Base-by-base conservation (phyloP, 2,329 filamentous ascomycete genomes). In the Ceratocystis harringtonii region DNA sequence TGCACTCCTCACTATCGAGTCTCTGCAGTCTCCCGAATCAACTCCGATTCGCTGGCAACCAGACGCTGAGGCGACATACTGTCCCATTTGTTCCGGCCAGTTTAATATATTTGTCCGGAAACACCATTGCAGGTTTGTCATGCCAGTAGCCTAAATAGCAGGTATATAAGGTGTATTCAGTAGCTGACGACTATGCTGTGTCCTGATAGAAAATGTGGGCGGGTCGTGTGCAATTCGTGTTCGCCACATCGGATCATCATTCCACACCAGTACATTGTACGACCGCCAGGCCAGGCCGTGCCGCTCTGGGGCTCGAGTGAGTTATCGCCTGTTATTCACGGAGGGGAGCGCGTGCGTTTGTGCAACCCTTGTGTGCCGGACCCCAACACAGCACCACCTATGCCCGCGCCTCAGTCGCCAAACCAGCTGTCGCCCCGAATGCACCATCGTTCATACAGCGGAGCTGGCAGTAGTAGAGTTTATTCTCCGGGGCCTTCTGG, bases 181-280 rank as follows among this genome's bases (percentile, higher is more conserved):
- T 45, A 61, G 41, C 55, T 58, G 61, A 32, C 65, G 15, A 52
- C 68, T 58, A 64, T 63, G 44, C 57, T 5, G 55, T 5, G 32
- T 58, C 5, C 52, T 4, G 32, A 17, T 61, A 88, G 86, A 70
- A 96, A 96, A 82, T 97, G 92, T 73, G 92, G 92, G 58, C 81
- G 91, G 68, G 92, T 97, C 7, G 92, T 97, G 28, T 97, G 92
- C 75, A 85, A 86, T 66, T 80, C 84, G 22, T 97, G 92, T 76
- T 96, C 92, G 2, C 92, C 92, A 2, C 92, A 97, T 74, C 84
- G 91, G 68, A 97, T 97, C 72, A 95, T 89, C 2, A 96, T 97
- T 69, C 92, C 92, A 0, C 84, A 92, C 69, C 89, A 94, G 72
- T 97, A 90, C 73, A 96, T 97, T 69, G 91, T 96, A 30, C 87